Evolutionary conservation across 176 grass and related monocot species (phyloP).

Genomic region (Carex myosuroides): DNA sequence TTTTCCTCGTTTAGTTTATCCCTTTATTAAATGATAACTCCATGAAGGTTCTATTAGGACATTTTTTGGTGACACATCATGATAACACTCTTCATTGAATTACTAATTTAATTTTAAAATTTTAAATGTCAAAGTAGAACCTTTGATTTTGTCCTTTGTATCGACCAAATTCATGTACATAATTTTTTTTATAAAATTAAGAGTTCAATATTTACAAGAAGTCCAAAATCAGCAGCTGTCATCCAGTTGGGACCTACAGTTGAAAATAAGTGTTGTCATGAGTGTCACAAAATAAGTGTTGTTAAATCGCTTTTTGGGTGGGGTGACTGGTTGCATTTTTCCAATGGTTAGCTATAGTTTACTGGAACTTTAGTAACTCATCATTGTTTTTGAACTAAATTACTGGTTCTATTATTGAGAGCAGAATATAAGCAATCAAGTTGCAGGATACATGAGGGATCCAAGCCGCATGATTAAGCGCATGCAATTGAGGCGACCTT

Average conservation of each 20-base stretch:
- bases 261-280: neutral
- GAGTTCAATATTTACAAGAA: neutral
- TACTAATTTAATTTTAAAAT: neutral
- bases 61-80: neutral
- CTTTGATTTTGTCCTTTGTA: neutral
- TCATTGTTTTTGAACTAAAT: neutral
- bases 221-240: neutral
- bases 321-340: neutral
- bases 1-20: neutral
- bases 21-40: neutral
- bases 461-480: slow-evolving; percentile 86
- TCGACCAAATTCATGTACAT: neutral
- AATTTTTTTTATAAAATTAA: neutral
- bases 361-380: neutral
- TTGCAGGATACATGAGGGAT: slow-evolving; percentile 85
- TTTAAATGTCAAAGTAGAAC: slow-evolving; percentile 5
- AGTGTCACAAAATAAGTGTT: neutral
- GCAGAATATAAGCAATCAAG: slow-evolving; percentile 85
- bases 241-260: neutral
- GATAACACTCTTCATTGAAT: neutral
- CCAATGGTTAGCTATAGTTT: neutral
- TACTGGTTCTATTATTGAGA: slow-evolving; percentile 1
- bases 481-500: slow-evolving; percentile 57
- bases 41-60: neutral
- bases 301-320: neutral